These are phyloP conservation scores for Ceratocystis ficicola DNA, from an alignment of 2,329 filamentous ascomycete genomes.

Conservation along the genomic window DNA sequence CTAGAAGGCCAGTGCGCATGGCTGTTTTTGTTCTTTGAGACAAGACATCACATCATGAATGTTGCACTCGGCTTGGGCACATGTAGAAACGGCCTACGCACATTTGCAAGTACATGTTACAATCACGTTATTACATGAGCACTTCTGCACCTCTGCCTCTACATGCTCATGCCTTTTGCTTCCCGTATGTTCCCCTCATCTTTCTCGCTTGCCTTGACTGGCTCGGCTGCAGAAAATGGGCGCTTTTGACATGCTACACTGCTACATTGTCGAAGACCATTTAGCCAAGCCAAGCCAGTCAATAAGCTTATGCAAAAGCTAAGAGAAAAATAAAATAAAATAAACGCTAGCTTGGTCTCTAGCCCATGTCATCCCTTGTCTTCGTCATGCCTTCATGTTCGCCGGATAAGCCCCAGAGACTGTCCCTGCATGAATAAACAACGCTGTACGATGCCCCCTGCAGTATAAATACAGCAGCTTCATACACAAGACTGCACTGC, in stretches of 20 bases:
- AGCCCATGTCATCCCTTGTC: neutral
- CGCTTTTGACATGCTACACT: neutral
- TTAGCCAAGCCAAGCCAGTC: too few species aligned
- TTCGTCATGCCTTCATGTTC: neutral
- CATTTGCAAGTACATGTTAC: neutral
- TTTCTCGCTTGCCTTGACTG: neutral
- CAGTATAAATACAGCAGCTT: neutral
- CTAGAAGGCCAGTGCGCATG: neutral
- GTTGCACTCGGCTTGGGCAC: constrained; percentile 5
- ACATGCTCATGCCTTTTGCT: neutral
- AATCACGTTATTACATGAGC: neutral
- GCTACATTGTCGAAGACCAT: neutral
- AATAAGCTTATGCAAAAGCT: too few species aligned
- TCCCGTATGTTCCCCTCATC: neutral
- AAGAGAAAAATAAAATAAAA: neutral
- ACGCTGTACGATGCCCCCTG: neutral
- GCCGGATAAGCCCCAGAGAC: neutral
- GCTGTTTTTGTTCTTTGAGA: neutral
- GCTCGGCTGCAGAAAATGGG: neutral
- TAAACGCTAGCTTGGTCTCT: neutral
- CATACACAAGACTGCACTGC: too few species aligned
- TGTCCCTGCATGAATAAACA: neutral
- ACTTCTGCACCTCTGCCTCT: neutral
- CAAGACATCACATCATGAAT: neutral
- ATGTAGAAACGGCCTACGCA: neutral